Evolutionary conservation across 768 basidiomycete genomes (phyloP).

Genomic region (Cantharellus cinnabarinus): DNA sequence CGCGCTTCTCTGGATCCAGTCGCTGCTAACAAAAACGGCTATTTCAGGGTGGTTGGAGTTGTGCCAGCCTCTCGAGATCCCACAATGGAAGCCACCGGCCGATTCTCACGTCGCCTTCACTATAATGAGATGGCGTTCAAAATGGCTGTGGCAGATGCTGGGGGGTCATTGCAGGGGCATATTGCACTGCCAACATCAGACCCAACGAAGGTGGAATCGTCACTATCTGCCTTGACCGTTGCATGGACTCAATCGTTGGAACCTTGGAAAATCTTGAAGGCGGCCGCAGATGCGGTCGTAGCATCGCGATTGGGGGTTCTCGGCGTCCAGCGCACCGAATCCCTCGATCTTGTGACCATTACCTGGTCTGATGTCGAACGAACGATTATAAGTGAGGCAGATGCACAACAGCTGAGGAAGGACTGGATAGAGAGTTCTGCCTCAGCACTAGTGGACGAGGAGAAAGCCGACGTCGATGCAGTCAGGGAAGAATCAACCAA

Average conservation of each 20-base stretch:
- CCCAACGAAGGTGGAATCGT: neutral
- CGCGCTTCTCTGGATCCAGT: neutral
- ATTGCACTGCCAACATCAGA: neutral
- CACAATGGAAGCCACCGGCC: slow-evolving; percentile 31
- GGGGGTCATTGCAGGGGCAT: slow-evolving; percentile 23
- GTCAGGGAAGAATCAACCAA: neutral
- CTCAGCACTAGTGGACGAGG: slow-evolving; percentile 17
- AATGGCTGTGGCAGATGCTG: slow-evolving; percentile 62
- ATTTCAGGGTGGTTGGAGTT: slow-evolving; percentile 26
- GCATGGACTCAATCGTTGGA: neutral
- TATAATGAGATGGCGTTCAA: slow-evolving; percentile 67
- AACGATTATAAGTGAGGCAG: slow-evolving; percentile 45
- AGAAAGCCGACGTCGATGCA: slow-evolving; percentile 16
- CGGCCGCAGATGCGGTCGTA: neutral
- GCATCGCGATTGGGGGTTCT: neutral
- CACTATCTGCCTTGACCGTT: neutral
- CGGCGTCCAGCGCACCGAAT: neutral
- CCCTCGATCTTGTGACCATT: slow-evolving; percentile 14
- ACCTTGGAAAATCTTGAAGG: neutral
- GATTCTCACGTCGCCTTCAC: slow-evolving; percentile 44
- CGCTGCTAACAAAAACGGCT: neutral
- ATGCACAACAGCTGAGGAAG: slow-evolving; percentile 24
- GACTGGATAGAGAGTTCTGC: slow-evolving; percentile 38
- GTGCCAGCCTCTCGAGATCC: slow-evolving; percentile 42
- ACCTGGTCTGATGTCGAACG: slow-evolving; percentile 23